These are phyloP conservation scores for Podosphaera leucotricha DNA, from an alignment of 2,329 filamentous ascomycete genomes.

Conservation along the genomic window DNA sequence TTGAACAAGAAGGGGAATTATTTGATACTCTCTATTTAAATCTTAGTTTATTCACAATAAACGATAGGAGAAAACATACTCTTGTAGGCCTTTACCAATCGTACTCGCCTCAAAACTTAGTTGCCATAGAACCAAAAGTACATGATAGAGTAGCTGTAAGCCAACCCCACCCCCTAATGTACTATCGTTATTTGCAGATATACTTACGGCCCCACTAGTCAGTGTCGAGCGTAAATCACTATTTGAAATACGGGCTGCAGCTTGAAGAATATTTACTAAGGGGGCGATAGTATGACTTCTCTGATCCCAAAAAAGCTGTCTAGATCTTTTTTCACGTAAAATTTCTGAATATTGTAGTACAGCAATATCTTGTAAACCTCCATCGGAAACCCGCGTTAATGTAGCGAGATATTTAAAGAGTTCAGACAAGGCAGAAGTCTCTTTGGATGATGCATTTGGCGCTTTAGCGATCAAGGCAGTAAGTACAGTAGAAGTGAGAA, in stretches of 20 bases:
- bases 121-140: constrained; percentile 86
- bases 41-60: background rate
- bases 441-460: constrained; percentile 35
- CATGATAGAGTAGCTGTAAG: constrained; percentile 80
- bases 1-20: constrained; percentile 77
- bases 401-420: constrained; percentile 71
- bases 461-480: constrained; percentile 48
- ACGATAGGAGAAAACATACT: constrained; percentile 28
- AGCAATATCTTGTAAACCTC: constrained; percentile 82
- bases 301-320: constrained; percentile 78
- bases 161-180: constrained; percentile 60
- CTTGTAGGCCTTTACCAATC: constrained; percentile 54
- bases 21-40: constrained; percentile 56
- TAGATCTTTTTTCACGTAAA: constrained; percentile 48
- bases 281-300: constrained; percentile 65
- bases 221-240: constrained; percentile 34
- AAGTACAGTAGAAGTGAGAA: constrained; percentile 74
- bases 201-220: constrained; percentile 31
- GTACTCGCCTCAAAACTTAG: constrained; percentile 74
- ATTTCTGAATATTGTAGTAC: constrained; percentile 78
- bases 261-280: constrained; percentile 57
- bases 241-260: constrained; percentile 53
- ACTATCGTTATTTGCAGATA: constrained; percentile 37
- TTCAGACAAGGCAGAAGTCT: constrained; percentile 45
- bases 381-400: constrained; percentile 64